These are phyloP conservation scores for Xylariaceae sp. DNA, from an alignment of 2,329 filamentous ascomycete species.

Conservation along the genomic window DNA sequence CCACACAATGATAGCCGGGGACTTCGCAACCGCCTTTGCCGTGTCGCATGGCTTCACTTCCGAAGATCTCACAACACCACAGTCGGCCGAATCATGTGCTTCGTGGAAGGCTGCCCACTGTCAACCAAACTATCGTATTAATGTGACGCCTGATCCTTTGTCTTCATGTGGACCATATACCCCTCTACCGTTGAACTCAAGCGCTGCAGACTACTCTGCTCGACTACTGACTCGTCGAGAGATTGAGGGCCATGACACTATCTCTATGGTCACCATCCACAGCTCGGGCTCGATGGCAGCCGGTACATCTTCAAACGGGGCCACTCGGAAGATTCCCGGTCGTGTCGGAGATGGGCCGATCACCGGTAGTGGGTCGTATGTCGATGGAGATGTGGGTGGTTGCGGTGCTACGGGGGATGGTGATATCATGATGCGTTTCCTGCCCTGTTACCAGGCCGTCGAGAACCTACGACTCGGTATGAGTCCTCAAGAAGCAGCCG, in stretches of 20 bases:
- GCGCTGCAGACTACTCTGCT: conserved; percentile 14
- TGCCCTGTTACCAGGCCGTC: conserved; percentile 55
- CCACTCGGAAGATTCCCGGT: conserved; percentile 50
- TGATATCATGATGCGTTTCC: conserved; percentile 54
- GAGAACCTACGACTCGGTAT: conserved; percentile 50
- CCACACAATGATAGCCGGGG: conserved; percentile 50
- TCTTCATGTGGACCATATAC: conserved; percentile 46
- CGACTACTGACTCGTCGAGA: conserved; percentile 10
- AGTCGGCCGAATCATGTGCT: conserved; percentile 37
- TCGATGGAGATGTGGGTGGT: conserved; percentile 49
- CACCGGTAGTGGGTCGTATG: conserved; percentile 51
- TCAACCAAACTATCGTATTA: conserved; percentile 49
- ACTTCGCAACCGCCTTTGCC: conserved; percentile 51
- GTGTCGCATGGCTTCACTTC: conserved; percentile 46
- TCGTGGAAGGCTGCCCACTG: conserved; percentile 41
- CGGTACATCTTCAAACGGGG: conserved; percentile 54
- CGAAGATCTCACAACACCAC: conserved; percentile 41
- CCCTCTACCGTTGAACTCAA: conserved; percentile 25
- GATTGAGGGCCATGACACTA: conserved; percentile 45
- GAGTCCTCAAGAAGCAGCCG: conserved; percentile 44
- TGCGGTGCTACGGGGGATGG: conserved; percentile 56
- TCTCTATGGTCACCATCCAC: conserved; percentile 48
- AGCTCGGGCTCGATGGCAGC: conserved; percentile 46
- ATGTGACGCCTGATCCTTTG: conserved; percentile 41
- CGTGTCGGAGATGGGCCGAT: conserved; percentile 55